Base-by-base conservation (phyloP, 2,329 filamentous ascomycete genomes). In the Paramyrothecium sp. region DNA sequence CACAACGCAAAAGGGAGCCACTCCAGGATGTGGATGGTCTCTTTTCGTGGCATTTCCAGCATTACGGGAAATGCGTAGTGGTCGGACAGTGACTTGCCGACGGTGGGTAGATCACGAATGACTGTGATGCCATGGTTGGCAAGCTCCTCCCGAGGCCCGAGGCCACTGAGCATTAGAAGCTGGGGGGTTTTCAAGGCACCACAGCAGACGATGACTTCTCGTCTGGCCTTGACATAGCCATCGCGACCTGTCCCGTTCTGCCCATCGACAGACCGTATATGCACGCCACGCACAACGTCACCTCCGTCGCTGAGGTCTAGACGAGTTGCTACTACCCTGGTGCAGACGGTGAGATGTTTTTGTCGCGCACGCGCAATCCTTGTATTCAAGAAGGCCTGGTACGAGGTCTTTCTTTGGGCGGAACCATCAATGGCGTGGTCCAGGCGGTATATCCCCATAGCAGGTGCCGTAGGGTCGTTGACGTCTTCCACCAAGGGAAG, bases 61-160 rank as follows among this genome's bases (percentile, higher is more conserved):
- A 52, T 52, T 11, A 52, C 21, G 22, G 23, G 23, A n/a, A 38
- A 33, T 17, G 21, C 26, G 50, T 33, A 33, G 20, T 52, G 50
- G n/a, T 52, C 50, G 2, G 22, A 38, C 8, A 52, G 21, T 7
- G 22, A 19, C 13, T 23, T 30, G 22, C 50, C 81, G 8, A 52
- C 83, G 16, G 8, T 10, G 0, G 82, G 82, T 1, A 82, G 73
- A 62, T 86, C 76, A 2, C 70, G 69, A 44, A 84, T 58, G 11
- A 83, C 73, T 3, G 74, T 67, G 55, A 75, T 73, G 16, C 60
- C 61, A 44, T 69, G 65, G 52, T 67, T 64, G 16, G 66, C 56
- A 2, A 81, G 67, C 34, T 79, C 70, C 1, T 54, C 60, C 1
- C 65, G 63, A 0, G 77, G 77, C 0, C 79, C 80, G 47, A 72